Evolutionary conservation across 148 eudicot species (phyloP).

Genomic region (Diospyros lotus): DNA sequence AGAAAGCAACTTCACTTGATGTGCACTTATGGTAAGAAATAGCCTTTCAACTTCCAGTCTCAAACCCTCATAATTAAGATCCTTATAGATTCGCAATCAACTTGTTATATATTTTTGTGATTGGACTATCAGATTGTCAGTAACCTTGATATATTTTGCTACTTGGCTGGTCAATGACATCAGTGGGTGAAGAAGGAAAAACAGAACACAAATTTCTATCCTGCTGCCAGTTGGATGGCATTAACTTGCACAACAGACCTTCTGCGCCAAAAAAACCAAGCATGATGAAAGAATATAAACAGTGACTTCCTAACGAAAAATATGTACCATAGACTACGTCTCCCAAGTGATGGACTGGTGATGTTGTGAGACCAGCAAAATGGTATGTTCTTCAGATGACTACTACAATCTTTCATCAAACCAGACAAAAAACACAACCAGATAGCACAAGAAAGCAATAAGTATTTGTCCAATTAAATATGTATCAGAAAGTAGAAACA

Average conservation of each 20-base stretch:
- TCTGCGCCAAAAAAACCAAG: background rate
- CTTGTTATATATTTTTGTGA: too few relatives aligned
- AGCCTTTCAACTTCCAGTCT: too few relatives aligned
- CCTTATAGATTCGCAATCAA: too few relatives aligned
- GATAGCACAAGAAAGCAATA: background rate
- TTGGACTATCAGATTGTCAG: background rate
- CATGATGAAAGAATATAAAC: background rate
- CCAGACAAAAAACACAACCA: background rate
- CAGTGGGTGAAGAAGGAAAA: background rate
- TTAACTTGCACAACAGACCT: background rate
- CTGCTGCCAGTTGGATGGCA: background rate
- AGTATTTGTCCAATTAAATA: background rate
- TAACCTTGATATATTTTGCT: background rate
- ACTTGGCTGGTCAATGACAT: background rate
- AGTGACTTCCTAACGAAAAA: background rate
- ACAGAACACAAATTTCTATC: background rate
- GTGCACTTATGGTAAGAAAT: too few relatives aligned
- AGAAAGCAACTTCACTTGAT: too few relatives aligned
- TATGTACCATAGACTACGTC: background rate
- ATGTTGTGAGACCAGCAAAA: slow-evolving; percentile 2
- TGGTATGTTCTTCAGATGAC: background rate
- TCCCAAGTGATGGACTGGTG: background rate
- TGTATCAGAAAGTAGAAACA: background rate
- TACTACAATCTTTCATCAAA: background rate
- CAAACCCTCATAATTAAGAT: too few relatives aligned